Base-by-base conservation (phyloP, 2,329 filamentous ascomycete species). In the Pseudogymnoascus sp. region DNA sequence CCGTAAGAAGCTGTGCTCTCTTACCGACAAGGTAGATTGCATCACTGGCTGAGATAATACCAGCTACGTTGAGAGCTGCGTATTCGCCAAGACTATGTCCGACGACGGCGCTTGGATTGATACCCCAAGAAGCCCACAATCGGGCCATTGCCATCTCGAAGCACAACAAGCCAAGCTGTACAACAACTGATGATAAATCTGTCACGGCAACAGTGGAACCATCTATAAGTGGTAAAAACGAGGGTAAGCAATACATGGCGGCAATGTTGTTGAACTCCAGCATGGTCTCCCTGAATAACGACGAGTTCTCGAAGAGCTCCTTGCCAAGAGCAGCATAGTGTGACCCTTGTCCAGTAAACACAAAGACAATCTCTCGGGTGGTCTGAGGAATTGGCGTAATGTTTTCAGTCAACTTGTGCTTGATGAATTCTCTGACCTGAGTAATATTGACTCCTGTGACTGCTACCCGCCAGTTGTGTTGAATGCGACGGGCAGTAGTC, bases 41-140 rank as follows among this genome's bases (percentile, higher is more conserved):
- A 71, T 91, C 89, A 68, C 84, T 84, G 19, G 84, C 85, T 16
- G 87, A 89, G 31, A 91, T 78, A 14, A 91, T 87, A 60, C 88
- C 89, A 61, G 89, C 86, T 41, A 86, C 81, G 69, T 89, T 82
- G 10, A 91, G 82, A 41, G 89, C 88, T 38, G 89, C 87, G 69
- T 90, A 91, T 73, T 91, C 88, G 61, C 89, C 89, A 28, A 91
- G 77, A 68, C 86, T 89, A 73, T 85, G 84, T 16, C 84, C 84
- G 12, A 85, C 72, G 1, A 86, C 83, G 5, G 77, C 82, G 14
- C 81, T 78, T 6, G 84, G 83, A 46, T 73, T 75, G 62, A 86
- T 75, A 38, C 82, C 83, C 79, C 82, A 83, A 1, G 80, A 81
- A n/a, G 67, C 71, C 83, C 83, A 86, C 1, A 85, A 75, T 41